Conservation (phyloP, 2,329 filamentous ascomycete genomes). For the Paracoccidioides brasiliensis region DNA sequence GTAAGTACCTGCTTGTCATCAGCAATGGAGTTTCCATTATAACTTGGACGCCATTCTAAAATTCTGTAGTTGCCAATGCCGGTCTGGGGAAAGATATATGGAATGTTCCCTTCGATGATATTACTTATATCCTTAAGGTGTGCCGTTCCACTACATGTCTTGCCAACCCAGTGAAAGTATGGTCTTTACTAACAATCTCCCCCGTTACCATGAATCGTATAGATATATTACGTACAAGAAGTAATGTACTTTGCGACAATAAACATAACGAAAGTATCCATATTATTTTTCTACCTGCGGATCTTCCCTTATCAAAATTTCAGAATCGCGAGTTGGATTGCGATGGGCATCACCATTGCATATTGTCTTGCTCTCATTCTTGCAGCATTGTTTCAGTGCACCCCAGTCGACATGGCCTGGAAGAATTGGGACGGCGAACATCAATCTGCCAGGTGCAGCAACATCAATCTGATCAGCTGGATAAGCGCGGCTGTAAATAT, state of each 20-base stretch:
- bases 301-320: conserved; percentile 19
- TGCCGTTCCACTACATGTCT: background rate
- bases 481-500: background rate
- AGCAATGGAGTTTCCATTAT: background rate
- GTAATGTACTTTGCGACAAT: conserved; percentile 20
- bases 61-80: background rate
- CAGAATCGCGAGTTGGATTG: background rate
- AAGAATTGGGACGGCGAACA: conserved; percentile 7
- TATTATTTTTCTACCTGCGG: conserved; percentile 20
- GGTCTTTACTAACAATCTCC: background rate
- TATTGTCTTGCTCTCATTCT: conserved; percentile 18
- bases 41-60: background rate
- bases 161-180: background rate
- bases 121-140: background rate
- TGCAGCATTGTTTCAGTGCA: conserved; percentile 18
- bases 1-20: background rate
- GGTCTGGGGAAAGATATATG: conserved; percentile 1
- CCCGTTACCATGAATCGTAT: background rate
- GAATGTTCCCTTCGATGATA: background rate
- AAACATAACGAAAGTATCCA: conserved; percentile 22
- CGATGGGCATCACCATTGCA: conserved; percentile 11
- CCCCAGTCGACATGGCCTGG: conserved; percentile 18
- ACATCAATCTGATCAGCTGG: conserved; percentile 2
- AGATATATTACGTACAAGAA: background rate
- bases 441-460: background rate